phyloP scores from a whole-genome alignment of 371 early-diverging fungal species.

The Mortierella sp. region DNA sequence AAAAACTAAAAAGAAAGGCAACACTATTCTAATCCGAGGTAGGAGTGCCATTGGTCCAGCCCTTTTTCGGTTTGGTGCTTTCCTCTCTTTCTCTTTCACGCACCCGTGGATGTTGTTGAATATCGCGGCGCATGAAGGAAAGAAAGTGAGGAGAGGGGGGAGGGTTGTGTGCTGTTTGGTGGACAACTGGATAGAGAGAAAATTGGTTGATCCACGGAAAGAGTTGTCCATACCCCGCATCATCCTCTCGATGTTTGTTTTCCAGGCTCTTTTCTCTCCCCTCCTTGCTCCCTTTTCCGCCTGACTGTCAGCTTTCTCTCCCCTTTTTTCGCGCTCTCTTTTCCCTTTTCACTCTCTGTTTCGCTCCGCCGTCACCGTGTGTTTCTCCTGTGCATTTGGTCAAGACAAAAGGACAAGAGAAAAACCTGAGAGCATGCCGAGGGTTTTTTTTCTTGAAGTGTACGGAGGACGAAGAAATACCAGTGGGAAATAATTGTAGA shows the following conservation, averaged over 20 bases:
- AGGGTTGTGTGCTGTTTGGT: background rate
- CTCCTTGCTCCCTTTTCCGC: background rate
- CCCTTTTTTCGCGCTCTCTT: background rate
- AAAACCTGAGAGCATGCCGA: background rate
- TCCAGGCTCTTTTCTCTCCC: background rate
- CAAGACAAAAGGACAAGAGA: no score
- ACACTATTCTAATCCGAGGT: background rate
- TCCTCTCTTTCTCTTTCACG: background rate
- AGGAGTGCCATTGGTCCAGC: background rate
- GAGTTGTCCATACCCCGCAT: background rate
- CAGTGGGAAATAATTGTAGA: slow-evolving; percentile 1
- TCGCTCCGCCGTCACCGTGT: background rate
- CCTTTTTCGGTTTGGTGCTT: background rate
- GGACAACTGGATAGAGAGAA: background rate
- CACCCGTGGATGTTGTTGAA: background rate
- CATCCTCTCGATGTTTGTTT: background rate
- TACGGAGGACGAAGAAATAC: background rate
- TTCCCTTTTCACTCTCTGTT: background rate
- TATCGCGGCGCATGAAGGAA: background rate
- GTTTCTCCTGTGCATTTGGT: slow-evolving; percentile 2
- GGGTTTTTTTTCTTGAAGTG: background rate
- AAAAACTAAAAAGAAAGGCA: background rate
- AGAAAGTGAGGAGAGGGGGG: background rate
- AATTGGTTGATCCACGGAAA: background rate
- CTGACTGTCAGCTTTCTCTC: background rate